phyloP scores from a whole-genome alignment of 2,329 filamentous ascomycete species.

The Pyrenophora tritici-repentis region DNA sequence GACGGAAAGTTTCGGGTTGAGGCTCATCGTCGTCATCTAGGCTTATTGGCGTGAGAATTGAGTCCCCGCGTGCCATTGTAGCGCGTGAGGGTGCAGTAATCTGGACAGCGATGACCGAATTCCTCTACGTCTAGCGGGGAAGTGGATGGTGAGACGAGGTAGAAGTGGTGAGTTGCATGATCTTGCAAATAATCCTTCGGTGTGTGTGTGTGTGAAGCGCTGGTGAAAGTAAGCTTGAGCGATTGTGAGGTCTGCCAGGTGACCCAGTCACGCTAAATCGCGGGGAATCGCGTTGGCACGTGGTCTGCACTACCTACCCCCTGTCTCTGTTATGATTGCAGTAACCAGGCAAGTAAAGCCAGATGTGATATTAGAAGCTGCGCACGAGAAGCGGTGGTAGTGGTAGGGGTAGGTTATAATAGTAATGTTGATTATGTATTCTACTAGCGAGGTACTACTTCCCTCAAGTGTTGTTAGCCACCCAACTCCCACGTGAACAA shows the following conservation, averaged over 20 bases:
- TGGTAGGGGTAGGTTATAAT: too few relatives aligned
- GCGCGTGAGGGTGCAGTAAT: neutral
- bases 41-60: slow-evolving; percentile 8
- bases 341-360: too few relatives aligned
- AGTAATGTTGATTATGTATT: slow-evolving; percentile 3
- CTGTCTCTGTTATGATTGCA: neutral
- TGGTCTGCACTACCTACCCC: slow-evolving; percentile 3
- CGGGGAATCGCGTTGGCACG: slow-evolving; percentile 11
- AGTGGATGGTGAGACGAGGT: neutral
- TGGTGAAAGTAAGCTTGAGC: neutral
- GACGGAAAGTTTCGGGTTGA: neutral
- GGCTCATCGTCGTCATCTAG: slow-evolving; percentile 2
- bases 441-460: slow-evolving; percentile 4
- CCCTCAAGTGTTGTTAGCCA: neutral
- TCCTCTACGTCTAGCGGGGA: neutral
- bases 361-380: too few relatives aligned
- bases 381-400: too few relatives aligned
- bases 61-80: slow-evolving; percentile 9
- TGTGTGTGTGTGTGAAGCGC: neutral
- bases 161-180: neutral
- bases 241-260: neutral
- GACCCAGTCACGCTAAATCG: slow-evolving; percentile 6
- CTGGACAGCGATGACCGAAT: neutral
- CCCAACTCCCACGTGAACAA: neutral
- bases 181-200: neutral